These are phyloP conservation scores for Recurvomyces mirabilis DNA, from an alignment of 495 filamentous ascomycete genomes.

Conservation along the genomic window DNA sequence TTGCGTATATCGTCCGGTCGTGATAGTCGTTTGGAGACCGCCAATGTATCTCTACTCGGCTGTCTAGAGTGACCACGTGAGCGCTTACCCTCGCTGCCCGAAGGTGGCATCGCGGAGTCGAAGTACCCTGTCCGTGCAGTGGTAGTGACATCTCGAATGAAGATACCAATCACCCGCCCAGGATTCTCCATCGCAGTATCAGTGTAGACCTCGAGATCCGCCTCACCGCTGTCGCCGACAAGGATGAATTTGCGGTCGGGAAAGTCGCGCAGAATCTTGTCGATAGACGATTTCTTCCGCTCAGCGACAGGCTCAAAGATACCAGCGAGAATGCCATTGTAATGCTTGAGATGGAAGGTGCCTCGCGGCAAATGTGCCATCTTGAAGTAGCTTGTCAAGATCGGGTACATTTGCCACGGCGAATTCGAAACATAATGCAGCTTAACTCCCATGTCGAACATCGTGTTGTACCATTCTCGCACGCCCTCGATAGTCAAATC, in stretches of 20 bases:
- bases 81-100: conserved; percentile 21
- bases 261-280: conserved; percentile 79
- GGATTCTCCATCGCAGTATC: conserved; percentile 79
- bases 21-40: conserved; percentile 13
- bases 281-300: conserved; percentile 76
- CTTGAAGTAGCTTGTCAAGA: conserved; percentile 73
- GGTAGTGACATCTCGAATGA: conserved; percentile 91
- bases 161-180: conserved; percentile 68
- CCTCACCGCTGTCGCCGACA: conserved; percentile 90
- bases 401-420: conserved; percentile 89
- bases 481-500: conserved; percentile 81
- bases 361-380: conserved; percentile 70
- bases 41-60: conserved; percentile 11
- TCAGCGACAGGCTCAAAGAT: conserved; percentile 97
- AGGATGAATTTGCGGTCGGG: conserved; percentile 81
- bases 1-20: conserved; percentile 17
- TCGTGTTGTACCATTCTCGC: conserved; percentile 69
- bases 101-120: conserved; percentile 49
- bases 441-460: conserved; percentile 63
- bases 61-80: conserved; percentile 18
- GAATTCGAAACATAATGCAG: conserved; percentile 91
- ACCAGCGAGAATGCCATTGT: conserved; percentile 87
- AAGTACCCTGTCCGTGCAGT: conserved; percentile 59
- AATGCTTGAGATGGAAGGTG: conserved; percentile 90
- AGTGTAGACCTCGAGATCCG: conserved; percentile 93